Evolutionary conservation across 106 monocot genomes (phyloP), one percentile per base, ranked within the genome.

Genomic region (Phalaenopsis equestris): DNA sequence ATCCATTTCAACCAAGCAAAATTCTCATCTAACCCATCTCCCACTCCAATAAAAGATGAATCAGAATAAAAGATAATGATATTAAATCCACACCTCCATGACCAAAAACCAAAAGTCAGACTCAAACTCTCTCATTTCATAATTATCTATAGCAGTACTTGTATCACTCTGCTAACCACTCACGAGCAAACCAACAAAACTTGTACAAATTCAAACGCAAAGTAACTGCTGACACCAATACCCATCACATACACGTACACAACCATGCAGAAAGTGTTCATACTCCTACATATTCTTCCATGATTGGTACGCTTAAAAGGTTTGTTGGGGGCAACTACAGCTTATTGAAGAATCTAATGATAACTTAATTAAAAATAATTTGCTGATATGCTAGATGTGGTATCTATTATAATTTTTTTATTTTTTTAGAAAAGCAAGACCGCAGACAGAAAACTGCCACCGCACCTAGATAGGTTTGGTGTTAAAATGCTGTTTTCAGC

Each of bases 261-360:
- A 67, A 67, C 30, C 30, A 30, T 30, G 30, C 30, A 30, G 30
- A 38, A 14, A 70, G 64, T 5, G 23, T 1, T 64, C 70, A n/a
- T 11, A 37, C 70, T 77, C 78, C 72, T 82, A 30, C 30, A 0
- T 30, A 30, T 0, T 77, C 78, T 82, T 82, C 76, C 68, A 82
- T 37, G 73, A 78, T 73, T 58, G 83, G 56, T 83, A 57, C 57
- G 73, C 78, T 55, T 78, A 72, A 56, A 48, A 76, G 30, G 0
- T 30, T 0, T 30, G 30, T 30, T 30, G 30, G 30, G 30, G 30
- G 30, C 30, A 30, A 30, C 30, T 30, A 0, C 30, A 30, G 30
- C 0, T 30, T 30, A 30, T 30, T n/a, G n/a, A n/a, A n/a, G n/a
- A n/a, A n/a, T n/a, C n/a, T n/a, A n/a, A n/a, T n/a, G n/a, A n/a